Evolutionary conservation across 2,329 filamentous ascomycete genomes (phyloP).

Genomic region (Colletotrichum orbiculare): DNA sequence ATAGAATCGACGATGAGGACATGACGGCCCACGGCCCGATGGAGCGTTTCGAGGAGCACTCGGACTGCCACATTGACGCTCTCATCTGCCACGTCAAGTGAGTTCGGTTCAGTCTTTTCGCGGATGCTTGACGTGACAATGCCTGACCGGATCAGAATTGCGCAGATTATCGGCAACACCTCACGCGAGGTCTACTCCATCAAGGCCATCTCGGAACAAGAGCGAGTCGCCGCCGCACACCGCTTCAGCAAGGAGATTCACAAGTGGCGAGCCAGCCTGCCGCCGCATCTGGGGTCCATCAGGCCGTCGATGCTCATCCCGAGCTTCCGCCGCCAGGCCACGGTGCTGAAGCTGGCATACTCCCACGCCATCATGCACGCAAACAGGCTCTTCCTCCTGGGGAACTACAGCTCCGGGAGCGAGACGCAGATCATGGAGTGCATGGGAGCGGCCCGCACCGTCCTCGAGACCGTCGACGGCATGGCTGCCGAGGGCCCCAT

Average conservation of each 20-base stretch:
- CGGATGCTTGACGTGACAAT: background rate
- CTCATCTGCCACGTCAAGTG: conserved; percentile 57
- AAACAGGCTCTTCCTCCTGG: conserved; percentile 64
- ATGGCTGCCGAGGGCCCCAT: conserved; percentile 48
- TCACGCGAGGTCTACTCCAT: conserved; percentile 54
- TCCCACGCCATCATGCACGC: conserved; percentile 67
- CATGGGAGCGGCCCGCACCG: conserved; percentile 57
- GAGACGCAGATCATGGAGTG: conserved; percentile 52
- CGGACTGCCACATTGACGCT: conserved; percentile 62
- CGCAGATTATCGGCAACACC: conserved; percentile 51
- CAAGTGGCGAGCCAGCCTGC: conserved; percentile 52
- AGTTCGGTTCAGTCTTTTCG: conserved; percentile 7
- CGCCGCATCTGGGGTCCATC: conserved; percentile 55
- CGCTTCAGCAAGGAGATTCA: conserved; percentile 51
- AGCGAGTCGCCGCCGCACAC: conserved; percentile 51
- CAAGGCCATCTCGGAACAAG: conserved; percentile 47
- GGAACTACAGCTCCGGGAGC: conserved; percentile 32
- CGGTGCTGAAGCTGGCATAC: conserved; percentile 64
- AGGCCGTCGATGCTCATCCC: conserved; percentile 58
- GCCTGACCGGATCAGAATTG: conserved; percentile 39
- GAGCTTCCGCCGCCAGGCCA: conserved; percentile 59
- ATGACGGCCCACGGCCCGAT: conserved; percentile 53
- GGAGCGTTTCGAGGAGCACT: conserved; percentile 41
- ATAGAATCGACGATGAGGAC: conserved; percentile 65
- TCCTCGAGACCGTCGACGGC: conserved; percentile 56